Base-by-base conservation (phyloP, 345 rosid genomes). In the Ceriops tagal region DNA sequence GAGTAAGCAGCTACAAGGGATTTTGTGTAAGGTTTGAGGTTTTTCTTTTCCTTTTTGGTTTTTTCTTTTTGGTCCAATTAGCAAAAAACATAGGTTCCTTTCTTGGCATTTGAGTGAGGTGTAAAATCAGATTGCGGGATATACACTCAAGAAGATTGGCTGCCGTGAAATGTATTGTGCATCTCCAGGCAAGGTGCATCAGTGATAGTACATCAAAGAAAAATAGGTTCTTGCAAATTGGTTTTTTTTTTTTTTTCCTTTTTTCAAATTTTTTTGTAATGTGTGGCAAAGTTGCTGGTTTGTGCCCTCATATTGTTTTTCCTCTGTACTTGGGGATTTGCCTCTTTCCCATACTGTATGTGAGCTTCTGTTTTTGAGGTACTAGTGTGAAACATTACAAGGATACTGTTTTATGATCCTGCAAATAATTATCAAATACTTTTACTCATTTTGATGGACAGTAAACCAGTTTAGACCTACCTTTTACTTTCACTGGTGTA, bases 41-140 rank as follows among this genome's bases (percentile, higher is more conserved):
- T 26, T 73, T 24, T 53, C 24, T 30, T 59, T 31, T 62, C 16
- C 28, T 55, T 55, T 15, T 24, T 24, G 26, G 26, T 24, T 24
- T 24, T 24, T 24, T 24, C 26, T 24, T 24, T 43, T 61, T 28
- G 21, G 39, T 61, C 52, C 22, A 31, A 53, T 66, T 76, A 73
- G 81, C 22, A 61, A 72, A 68, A 75, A 72, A 73, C 70, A 69
- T 75, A 78, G 81, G 70, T 71, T 81, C 72, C 74, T 78, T 78
- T 80, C 71, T 69, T 82, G 77, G 79, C 78, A 77, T 76, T 82
- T 79, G 82, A 82, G 80, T 83, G 92, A 80, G 85, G 75, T 82
- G 82, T 85, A 85, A 82, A 6, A 55, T 55, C 79, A 60, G 84
- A 80, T 78, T 79, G 83, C 81, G 80, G 83, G 69, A 73, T 76